Evolutionary conservation across 257 asterid species (phyloP), one percentile per base, ranked within the genome.

Genomic region (Petunia axillaris): DNA sequence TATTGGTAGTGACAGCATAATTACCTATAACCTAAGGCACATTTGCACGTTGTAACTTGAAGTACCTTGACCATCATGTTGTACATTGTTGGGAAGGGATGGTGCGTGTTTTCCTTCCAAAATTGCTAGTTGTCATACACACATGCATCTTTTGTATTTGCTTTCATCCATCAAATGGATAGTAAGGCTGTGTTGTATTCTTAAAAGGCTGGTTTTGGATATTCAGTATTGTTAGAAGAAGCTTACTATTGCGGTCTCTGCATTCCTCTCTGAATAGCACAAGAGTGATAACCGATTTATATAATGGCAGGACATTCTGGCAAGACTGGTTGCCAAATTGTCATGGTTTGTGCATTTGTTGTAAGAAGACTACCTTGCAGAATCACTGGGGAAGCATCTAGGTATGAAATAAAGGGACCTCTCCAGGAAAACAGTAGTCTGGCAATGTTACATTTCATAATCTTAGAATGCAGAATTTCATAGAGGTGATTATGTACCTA

Each of bases 1-100:
- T 94, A 87, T 76, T 94, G 98, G 98, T 94, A 92, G 82, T 64
- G 52, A 62, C 36, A 70, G 54, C 71, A 15, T 13, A 9, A 9
- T 9, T 4, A 8, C 25, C 59, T 3, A 48, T n/a, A 55, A 8
- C 10, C 62, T 5, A 48, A 48, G 62, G 35, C 44, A 25, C 35
- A 0, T 11, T 48, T 35, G 35, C 48, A 35, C 50, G 77, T 35
- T 59, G 35, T 48, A 71, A 71, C 5, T 6, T 71, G 77, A 71
- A 71, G 50, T 71, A 35, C 48, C 35, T 71, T 9, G 59, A 25
- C 60, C 10, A 71, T 35, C 35, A 71, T 48, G 62, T 35, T 4
- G 77, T 43, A 71, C 77, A 71, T 25, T 11, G 62, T 48, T 35
- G 44, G 13, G 13, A 71, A 46, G 4, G 35, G 44, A 71, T 71